Evolutionary conservation across 495 filamentous ascomycete genomes (phyloP), one percentile per base, ranked within the genome.

Genomic region (Ramalina peruviana): DNA sequence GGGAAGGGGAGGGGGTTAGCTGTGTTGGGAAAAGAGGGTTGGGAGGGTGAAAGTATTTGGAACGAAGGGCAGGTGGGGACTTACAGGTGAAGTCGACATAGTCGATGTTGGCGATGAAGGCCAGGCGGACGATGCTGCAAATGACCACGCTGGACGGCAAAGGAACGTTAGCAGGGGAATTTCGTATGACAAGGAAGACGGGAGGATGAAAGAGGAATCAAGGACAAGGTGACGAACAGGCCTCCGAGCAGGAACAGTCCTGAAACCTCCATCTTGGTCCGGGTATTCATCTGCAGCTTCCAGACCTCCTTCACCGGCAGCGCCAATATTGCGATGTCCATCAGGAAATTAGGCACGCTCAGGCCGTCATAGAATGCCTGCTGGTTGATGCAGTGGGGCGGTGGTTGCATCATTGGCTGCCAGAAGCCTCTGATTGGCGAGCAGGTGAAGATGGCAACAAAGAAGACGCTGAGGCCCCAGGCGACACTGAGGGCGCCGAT

Each of bases 361-460:
- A 62, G 12, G 56, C 51, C 16, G 43, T 58, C 45, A 36, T 37
- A 3, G 27, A 38, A 20, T 19, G 43, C 69, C 12, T 59, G 54
- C 1, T 55, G 57, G 48, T 65, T 69, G 43, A 82, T 67, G 56
- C 80, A 84, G 26, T 49, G 50, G 4, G 74, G 74, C 7, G 48
- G 46, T 25, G 23, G 23, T 0, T 65, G 59, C 3, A 79, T 57
- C 3, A 63, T 53, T 40, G 68, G 70, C 50, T 80, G 63, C 68
- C 75, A 80, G 45, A 72, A 72, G 46, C 63, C 66, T 7, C 61
- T 61, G 11, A 83, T 55, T 1, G 80, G 79, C 0, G 60, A 64
- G 50, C 79, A 83, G 45, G 72, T 71, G 51, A 81, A 69, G 41
- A 68, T 59, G 1, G 55, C 51, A 1, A 56, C 45, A 49, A 72